These are phyloP conservation scores for Lentinula guzmanii DNA, from an alignment of 768 basidiomycete genomes.

Conservation along the genomic window DNA sequence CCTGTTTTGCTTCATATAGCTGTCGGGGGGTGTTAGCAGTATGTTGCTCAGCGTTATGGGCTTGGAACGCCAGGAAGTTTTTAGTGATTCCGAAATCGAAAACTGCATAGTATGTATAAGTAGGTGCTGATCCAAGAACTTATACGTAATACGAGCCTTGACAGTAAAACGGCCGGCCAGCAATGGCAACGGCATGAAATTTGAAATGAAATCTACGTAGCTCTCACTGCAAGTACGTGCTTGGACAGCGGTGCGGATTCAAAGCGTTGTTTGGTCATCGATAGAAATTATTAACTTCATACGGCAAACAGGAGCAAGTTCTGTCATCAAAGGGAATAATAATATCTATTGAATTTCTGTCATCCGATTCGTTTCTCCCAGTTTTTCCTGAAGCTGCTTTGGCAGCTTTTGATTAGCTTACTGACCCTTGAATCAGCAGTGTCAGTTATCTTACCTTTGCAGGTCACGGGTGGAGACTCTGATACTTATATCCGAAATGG, in stretches of 20 bases:
- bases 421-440: background rate
- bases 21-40: constrained; percentile 23
- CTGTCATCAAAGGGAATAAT: background rate
- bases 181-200: too few species aligned
- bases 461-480: background rate
- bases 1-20: constrained; percentile 26
- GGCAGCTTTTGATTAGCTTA: too few species aligned
- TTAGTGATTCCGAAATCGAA: background rate
- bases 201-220: too few species aligned
- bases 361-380: too few species aligned
- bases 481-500: too few species aligned
- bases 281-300: background rate
- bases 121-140: background rate
- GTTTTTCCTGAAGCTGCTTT: too few species aligned
- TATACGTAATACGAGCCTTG: too few species aligned
- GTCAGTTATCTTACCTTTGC: background rate
- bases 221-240: too few species aligned
- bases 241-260: background rate
- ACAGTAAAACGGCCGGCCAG: too few species aligned
- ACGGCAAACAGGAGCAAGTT: background rate
- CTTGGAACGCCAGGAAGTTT: constrained; percentile 15
- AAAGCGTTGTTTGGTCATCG: background rate
- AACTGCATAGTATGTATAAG: background rate
- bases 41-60: constrained; percentile 24
- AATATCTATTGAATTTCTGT: too few species aligned